Evolutionary conservation across 1,284 basidiomycete species (phyloP), one percentile per base, ranked within the genome.

Genomic region (Microbotryum saponariae): DNA sequence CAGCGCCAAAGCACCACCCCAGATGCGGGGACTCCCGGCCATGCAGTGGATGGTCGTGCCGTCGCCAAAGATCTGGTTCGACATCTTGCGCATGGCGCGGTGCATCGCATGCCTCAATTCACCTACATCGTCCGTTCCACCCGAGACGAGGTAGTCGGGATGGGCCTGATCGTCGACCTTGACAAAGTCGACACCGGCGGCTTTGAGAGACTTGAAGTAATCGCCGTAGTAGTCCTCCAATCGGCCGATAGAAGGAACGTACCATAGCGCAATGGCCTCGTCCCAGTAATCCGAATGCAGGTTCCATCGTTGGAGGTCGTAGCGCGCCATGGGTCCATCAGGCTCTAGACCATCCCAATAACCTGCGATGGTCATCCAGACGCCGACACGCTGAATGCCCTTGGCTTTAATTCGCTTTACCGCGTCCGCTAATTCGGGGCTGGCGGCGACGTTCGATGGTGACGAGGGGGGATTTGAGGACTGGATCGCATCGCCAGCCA

Each of bases 151-250:
- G n/a, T 61, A 61, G 48, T 71, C 70, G 33, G 67, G 33, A 47
- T 54, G 55, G 9, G 73, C 70, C 56, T 74, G 73, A n/a, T 72
- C 72, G 51, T 75, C 73, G n/a, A 75, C 61, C 53, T 73, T 73
- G 62, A 73, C 70, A 55, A 71, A 75, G 51, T 70, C 64, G 53
- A 74, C 53, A 14, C 74, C 72, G 14, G 70, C 66, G 3, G 63
- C 44, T 8, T 64, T 62, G 27, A 75, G 62, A 4, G 61, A 61
- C 7, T 62, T 44, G 56, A 75, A 74, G 27, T 73, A 72, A 27
- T 66, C 62, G 20, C 49, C 51, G 68, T 66, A 75, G 57, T 70
- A 74, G 1, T 54, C 44, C 23, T 62, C 59, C 33, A 71, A 58
- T 21, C 68, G 66, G 27, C 64, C 54, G 10, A 66, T 49, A 14